Conservation (phyloP, 495 filamentous ascomycete genomes). For the Talaromyces stipitatus region DNA sequence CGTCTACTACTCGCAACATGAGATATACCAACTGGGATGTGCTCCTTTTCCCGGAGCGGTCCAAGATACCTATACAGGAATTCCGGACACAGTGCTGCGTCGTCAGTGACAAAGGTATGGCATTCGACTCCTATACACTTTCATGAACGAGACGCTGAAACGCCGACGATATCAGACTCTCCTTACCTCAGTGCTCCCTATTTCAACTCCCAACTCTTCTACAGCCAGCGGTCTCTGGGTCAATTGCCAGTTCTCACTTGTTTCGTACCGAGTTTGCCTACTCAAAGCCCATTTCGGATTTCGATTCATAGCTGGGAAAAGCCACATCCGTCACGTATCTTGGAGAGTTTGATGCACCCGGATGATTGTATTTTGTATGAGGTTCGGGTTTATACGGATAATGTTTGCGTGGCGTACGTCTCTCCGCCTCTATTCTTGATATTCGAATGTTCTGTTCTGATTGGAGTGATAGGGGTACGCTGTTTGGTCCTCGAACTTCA, state of each 20-base stretch:
- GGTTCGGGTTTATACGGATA: slow-evolving; percentile 65
- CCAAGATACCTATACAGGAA: slow-evolving; percentile 68
- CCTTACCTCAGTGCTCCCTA: slow-evolving; percentile 27
- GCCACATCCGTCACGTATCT: slow-evolving; percentile 54
- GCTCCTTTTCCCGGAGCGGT: slow-evolving; percentile 62
- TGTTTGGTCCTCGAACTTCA: slow-evolving; percentile 45
- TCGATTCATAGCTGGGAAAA: slow-evolving; percentile 79
- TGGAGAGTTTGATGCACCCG: slow-evolving; percentile 52
- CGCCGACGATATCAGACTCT: slow-evolving; percentile 17
- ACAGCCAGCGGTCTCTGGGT: slow-evolving; percentile 24
- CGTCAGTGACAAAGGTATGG: slow-evolving; percentile 54
- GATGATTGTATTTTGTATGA: slow-evolving; percentile 58
- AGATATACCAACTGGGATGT: slow-evolving; percentile 83
- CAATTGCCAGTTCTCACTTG: slow-evolving; percentile 65
- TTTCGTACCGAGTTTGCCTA: slow-evolving; percentile 62
- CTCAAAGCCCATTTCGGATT: slow-evolving; percentile 58
- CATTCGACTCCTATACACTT: neutral
- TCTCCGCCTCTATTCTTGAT: neutral
- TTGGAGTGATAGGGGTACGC: slow-evolving; percentile 33
- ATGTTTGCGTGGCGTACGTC: slow-evolving; percentile 55
- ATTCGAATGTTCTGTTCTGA: neutral
- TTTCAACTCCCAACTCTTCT: slow-evolving; percentile 19
- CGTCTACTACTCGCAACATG: slow-evolving; percentile 37
- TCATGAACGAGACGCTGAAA: too few relatives aligned
- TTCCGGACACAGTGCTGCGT: slow-evolving; percentile 81